phyloP scores from a whole-genome alignment of 2,329 filamentous ascomycete species.

The Gyromitra esculenta region DNA sequence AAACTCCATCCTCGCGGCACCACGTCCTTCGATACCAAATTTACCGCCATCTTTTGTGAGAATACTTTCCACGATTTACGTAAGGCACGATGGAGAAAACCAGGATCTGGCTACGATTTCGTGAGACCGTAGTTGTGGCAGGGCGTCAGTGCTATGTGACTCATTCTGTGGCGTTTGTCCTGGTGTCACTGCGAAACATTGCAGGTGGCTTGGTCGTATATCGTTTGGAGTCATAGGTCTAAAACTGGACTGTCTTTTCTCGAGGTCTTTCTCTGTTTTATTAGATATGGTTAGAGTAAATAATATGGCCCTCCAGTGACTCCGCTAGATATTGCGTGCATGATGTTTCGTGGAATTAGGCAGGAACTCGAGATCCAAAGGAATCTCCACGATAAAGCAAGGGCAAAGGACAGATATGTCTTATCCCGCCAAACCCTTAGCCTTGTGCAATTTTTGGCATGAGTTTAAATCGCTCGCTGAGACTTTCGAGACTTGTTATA shows the following conservation, averaged over 20 bases:
- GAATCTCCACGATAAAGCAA: too few relatives aligned
- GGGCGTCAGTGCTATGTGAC: background rate
- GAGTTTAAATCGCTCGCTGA: too few relatives aligned
- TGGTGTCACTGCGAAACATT: background rate
- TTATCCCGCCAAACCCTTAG: too few relatives aligned
- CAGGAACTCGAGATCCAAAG: too few relatives aligned
- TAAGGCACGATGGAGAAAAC: background rate
- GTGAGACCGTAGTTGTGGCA: background rate
- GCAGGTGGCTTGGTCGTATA: background rate
- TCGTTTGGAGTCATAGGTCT: background rate
- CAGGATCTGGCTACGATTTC: background rate
- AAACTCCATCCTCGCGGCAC: background rate
- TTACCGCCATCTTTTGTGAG: background rate
- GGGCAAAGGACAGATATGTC: too few relatives aligned
- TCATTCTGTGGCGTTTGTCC: background rate
- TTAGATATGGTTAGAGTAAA: background rate
- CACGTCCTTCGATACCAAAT: background rate
- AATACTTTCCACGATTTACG: background rate
- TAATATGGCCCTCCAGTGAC: too few relatives aligned
- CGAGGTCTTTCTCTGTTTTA: background rate
- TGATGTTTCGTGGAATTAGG: too few relatives aligned
- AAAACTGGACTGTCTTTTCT: background rate
- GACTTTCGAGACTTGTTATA: too few relatives aligned
- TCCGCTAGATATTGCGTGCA: too few relatives aligned
- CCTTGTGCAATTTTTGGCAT: too few relatives aligned